phyloP scores from a whole-genome alignment of 129 eudicot genomes.

The Centrapalus pauciflorus region DNA sequence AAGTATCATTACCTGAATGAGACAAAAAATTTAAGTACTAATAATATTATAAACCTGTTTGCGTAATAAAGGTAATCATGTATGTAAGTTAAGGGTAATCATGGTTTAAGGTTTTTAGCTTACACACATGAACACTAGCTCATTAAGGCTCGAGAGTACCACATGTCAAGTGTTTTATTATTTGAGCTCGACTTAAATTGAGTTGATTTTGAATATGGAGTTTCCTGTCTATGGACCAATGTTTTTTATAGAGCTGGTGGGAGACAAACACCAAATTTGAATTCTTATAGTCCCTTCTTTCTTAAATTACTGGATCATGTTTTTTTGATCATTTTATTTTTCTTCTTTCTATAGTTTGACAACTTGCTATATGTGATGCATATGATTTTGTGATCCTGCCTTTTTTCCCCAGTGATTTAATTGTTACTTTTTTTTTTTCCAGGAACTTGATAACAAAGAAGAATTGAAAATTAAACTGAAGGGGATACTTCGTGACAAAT shows the following conservation, averaged over 20 bases:
- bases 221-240: too few species aligned
- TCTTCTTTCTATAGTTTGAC: not conserved
- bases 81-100: too few species aligned
- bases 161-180: too few species aligned
- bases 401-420: not conserved
- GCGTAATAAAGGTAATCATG: too few species aligned
- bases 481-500: slow-evolving; percentile 75
- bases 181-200: too few species aligned
- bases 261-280: not conserved
- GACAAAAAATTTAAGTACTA: too few species aligned
- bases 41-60: too few species aligned
- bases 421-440: slow-evolving; percentile 2
- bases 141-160: too few species aligned
- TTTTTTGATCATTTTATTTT: not conserved
- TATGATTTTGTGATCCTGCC: not conserved
- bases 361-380: not conserved
- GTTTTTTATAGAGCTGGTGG: not conserved
- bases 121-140: too few species aligned
- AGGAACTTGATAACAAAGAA: slow-evolving; percentile 83
- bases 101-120: too few species aligned
- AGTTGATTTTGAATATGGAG: too few species aligned
- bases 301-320: not conserved
- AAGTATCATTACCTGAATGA: too few species aligned
- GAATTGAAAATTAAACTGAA: slow-evolving; percentile 79
- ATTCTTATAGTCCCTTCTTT: not conserved